phyloP scores from a whole-genome alignment of 1,139 yeast species.

The Pichia sp. region DNA sequence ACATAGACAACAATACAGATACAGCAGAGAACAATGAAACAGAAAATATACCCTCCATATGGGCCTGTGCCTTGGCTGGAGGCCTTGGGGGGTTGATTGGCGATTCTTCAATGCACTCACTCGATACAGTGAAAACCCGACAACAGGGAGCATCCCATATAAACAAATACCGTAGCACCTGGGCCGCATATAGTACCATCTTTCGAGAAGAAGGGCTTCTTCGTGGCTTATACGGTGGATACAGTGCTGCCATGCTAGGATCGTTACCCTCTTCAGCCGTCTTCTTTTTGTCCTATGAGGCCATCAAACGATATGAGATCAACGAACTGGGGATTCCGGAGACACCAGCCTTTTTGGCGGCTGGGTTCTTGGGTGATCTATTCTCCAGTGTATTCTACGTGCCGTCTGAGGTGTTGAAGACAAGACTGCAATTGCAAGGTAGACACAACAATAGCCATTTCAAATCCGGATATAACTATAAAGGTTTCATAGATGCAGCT shows the following conservation, averaged over 20 bases:
- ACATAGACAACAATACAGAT: not conserved
- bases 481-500: constrained; percentile 65
- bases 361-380: constrained; percentile 89
- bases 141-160: constrained; percentile 86
- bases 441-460: constrained; percentile 74
- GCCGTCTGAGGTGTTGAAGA: constrained; percentile 95
- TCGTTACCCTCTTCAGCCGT: constrained; percentile 91
- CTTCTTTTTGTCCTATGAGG: constrained; percentile 87
- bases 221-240: constrained; percentile 88
- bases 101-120: constrained; percentile 88
- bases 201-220: constrained; percentile 76
- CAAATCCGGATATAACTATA: constrained; percentile 81
- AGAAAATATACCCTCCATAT: constrained; percentile 35
- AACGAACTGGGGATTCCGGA: constrained; percentile 66
- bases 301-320: constrained; percentile 66
- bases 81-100: constrained; percentile 95
- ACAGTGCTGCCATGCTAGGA: constrained; percentile 85
- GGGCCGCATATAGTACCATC: constrained; percentile 73
- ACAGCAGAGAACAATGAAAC: not conserved
- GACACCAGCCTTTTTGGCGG: constrained; percentile 70
- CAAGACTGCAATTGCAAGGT: constrained; percentile 90
- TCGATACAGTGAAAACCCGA: constrained; percentile 93
- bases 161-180: constrained; percentile 59
- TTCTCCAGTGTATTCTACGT: constrained; percentile 90
- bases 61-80: constrained; percentile 77